Percentiles rank a stretch among this genome's conserved stretches.
Evolutionary conservation across 164 flowering plant genomes (phyloP).

Genomic region (Vitis labrusca): DNA sequence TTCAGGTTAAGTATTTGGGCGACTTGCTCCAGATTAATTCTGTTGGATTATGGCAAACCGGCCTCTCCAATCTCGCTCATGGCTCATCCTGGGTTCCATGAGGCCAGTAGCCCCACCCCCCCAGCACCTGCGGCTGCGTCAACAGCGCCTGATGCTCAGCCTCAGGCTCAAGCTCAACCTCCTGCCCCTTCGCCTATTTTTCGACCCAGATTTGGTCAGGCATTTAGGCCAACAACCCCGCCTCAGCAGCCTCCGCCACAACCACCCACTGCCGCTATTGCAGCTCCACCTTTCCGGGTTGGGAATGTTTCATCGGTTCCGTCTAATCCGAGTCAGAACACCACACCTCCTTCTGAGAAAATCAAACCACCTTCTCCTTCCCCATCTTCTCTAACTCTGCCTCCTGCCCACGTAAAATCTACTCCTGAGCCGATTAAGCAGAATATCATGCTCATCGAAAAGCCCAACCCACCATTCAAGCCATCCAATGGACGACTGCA

Average conservation of each 20-base stretch:
- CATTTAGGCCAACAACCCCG: too few species aligned
- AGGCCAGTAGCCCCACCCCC: neutral
- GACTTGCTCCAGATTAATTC: too few species aligned
- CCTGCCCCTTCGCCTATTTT: slow-evolving; percentile 18
- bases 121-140: too few species aligned
- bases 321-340: too few species aligned
- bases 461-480: slow-evolving; percentile 11
- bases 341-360: too few species aligned
- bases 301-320: too few species aligned
- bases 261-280: too few species aligned
- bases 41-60: slow-evolving; percentile 26
- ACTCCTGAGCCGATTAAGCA: slow-evolving; percentile 31
- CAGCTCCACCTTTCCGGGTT: too few species aligned
- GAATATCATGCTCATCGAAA: slow-evolving; percentile 36
- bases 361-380: slow-evolving; percentile 15
- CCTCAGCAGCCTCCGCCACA: too few species aligned
- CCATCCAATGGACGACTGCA: neutral
- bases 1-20: too few species aligned
- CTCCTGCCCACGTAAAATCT: slow-evolving; percentile 38
- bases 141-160: too few species aligned
- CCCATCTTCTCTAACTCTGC: slow-evolving; percentile 52
- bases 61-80: slow-evolving; percentile 31
- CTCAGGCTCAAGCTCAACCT: slow-evolving; percentile 1
- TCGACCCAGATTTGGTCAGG: slow-evolving; percentile 2
- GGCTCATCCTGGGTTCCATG: slow-evolving; percentile 35